A percentile compares a stretch with the other conserved stretches of the same genome.
These are phyloP conservation scores for Fusarium siculi DNA, from an alignment of 2,329 filamentous ascomycete species.

Conservation along the genomic window DNA sequence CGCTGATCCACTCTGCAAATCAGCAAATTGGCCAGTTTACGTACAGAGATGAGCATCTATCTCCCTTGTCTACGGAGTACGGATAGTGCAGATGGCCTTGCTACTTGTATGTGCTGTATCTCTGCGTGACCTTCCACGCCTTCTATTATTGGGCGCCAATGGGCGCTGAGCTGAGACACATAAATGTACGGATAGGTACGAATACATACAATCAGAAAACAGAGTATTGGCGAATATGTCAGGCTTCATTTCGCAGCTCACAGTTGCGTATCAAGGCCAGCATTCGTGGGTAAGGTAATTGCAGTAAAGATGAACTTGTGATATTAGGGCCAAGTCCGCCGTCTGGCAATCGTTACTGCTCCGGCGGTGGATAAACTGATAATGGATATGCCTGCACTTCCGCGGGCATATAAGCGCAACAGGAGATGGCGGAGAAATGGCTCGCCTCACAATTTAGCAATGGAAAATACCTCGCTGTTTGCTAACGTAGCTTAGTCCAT, in stretches of 20 bases:
- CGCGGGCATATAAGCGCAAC: conserved; percentile 1
- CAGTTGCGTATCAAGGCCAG: not conserved
- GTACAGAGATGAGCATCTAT: conserved; percentile 7
- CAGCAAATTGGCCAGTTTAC: conserved; percentile 17
- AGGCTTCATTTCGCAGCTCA: not conserved
- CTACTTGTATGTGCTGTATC: not conserved
- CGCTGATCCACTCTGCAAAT: conserved; percentile 1
- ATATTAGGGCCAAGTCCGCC: not conserved
- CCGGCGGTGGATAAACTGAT: conserved; percentile 1
- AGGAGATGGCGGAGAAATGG: not conserved
- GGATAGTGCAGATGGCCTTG: not conserved
- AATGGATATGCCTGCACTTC: conserved; percentile 7
- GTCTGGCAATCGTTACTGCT: not conserved
- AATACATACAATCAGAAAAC: not conserved
- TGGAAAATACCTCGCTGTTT: not conserved
- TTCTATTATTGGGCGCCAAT: not conserved
- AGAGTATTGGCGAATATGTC: not conserved
- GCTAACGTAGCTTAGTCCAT: not conserved
- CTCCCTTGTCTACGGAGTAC: not conserved
- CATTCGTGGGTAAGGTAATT: not conserved
- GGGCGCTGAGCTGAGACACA: not conserved
- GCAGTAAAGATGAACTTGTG: not conserved
- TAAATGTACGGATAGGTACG: not conserved
- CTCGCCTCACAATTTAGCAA: not conserved
- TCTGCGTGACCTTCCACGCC: not conserved